Conservation (phyloP, 306 rosid species). For the Rubus idaeus region DNA sequence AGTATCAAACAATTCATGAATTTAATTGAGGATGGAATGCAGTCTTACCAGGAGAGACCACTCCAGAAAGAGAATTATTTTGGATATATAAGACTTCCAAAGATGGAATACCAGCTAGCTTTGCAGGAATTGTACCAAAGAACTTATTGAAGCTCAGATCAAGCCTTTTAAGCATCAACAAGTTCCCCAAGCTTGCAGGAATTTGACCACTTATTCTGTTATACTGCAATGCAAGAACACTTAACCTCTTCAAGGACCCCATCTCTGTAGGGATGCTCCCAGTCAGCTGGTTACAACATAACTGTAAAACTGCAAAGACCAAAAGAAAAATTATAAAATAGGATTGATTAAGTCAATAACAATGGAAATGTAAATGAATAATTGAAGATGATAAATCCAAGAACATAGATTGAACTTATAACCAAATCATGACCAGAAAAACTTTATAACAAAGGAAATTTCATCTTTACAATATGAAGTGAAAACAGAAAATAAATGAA, state of each 20-base stretch:
- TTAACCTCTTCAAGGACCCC: slow-evolving; percentile 65
- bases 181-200: slow-evolving; percentile 64
- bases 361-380: background rate
- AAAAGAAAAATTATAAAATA: background rate
- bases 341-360: background rate
- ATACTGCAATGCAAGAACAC: slow-evolving; percentile 65
- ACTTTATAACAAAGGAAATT: background rate
- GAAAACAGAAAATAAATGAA: background rate
- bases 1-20: background rate
- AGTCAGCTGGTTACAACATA: slow-evolving; percentile 72
- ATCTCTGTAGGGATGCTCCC: slow-evolving; percentile 65
- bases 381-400: background rate
- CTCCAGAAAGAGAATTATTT: slow-evolving; percentile 76
- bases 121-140: slow-evolving; percentile 57
- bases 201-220: slow-evolving; percentile 65
- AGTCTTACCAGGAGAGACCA: slow-evolving; percentile 66
- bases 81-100: slow-evolving; percentile 57
- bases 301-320: slow-evolving; percentile 56
- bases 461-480: background rate
- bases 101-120: slow-evolving; percentile 39
- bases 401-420: background rate
- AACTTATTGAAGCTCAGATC: slow-evolving; percentile 82
- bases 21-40: slow-evolving; percentile 1
- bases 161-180: slow-evolving; percentile 53
- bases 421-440: background rate